A percentile compares a stretch with the other conserved stretches of the same genome.
These are phyloP conservation scores for Suillus subaureus DNA, from an alignment of 768 basidiomycete genomes.

Conservation along the genomic window DNA sequence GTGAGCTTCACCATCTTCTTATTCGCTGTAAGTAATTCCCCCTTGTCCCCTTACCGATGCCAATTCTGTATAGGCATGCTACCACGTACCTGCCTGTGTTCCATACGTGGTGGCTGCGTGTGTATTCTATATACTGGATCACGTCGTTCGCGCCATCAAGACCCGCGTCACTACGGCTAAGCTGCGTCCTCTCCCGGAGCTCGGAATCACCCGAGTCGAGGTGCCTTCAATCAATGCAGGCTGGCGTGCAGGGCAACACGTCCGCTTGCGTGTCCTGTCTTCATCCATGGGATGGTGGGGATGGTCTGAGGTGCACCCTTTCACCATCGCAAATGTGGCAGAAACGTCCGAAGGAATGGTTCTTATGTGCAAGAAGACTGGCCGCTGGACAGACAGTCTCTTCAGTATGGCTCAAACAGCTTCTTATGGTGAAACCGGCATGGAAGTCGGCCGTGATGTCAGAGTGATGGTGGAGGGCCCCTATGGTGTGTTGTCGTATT, in stretches of 20 bases:
- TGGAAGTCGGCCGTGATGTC: slow-evolving; percentile 24
- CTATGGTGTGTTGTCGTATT: slow-evolving; percentile 34
- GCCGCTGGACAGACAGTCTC: slow-evolving; percentile 51
- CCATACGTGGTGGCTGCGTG: slow-evolving; percentile 45
- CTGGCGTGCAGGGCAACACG: slow-evolving; percentile 64
- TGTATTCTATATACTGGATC: slow-evolving; percentile 48
- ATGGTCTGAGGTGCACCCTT: slow-evolving; percentile 53
- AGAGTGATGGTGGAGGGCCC: slow-evolving; percentile 51
- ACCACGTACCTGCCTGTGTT: slow-evolving; percentile 29
- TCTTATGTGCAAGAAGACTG: slow-evolving; percentile 51
- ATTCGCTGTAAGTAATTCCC: slow-evolving; percentile 32
- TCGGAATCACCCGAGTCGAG: slow-evolving; percentile 49
- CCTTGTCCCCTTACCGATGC: slow-evolving; percentile 8
- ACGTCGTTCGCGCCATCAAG: slow-evolving; percentile 45
- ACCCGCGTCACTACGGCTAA: slow-evolving; percentile 47
- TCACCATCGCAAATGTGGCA: slow-evolving; percentile 50
- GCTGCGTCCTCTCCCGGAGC: slow-evolving; percentile 46
- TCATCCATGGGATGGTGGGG: slow-evolving; percentile 41
- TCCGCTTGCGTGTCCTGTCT: slow-evolving; percentile 50
- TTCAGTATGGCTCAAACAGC: slow-evolving; percentile 40
- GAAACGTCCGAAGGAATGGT: slow-evolving; percentile 47
- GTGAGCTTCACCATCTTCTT: slow-evolving; percentile 44
- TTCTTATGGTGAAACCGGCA: slow-evolving; percentile 25
- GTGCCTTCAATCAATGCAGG: slow-evolving; percentile 48
- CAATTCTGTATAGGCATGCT: slow-evolving; percentile 22